Evolutionary conservation across 1,284 basidiomycete species (phyloP), one percentile per base, ranked within the genome.

Genomic region (Cutaneotrichosporon mucoides): DNA sequence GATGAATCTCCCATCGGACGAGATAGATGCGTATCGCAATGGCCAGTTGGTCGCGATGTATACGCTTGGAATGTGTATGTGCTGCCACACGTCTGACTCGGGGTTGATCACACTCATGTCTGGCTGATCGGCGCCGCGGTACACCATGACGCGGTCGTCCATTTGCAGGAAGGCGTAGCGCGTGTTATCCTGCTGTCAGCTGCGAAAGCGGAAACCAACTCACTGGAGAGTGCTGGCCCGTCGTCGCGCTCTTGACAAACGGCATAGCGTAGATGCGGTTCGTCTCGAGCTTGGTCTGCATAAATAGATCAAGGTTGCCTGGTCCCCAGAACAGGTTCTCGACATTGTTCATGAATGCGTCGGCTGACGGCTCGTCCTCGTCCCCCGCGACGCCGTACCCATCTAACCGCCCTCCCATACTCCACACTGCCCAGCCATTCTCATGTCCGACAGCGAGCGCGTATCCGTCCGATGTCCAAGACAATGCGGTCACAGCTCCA

Each of bases 101-200:
- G 95, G 95, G 71, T 97, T 97, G 74, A 99, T 97, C 51, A 99
- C 88, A 71, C 92, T 94, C 86, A 96, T 89, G 72, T 99, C 95
- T 7, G 92, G 93, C 76, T 97, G 93, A 76, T 99, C 95, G 16
- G 92, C 90, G 3, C 96, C 95, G 60, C 96, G 85, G 73, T 98
- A 99, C n/a, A 99, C 87, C 4, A 97, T 83, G 1, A 92, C 88
- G 43, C 91, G 85, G 71, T 98, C 93, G 70, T 98, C 93, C 84
- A 95, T 86, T 76, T 97, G 92, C 41, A 97, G 81, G 76, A 98
- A 96, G 0, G 92, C 94, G 71, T 96, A 95, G 64, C 91, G 71
- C 2, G 76, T 76, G 53, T 76, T 77, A 15, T 51, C 49, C 44
- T 46, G 44, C 90, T 85, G 71, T 98, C 93, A 70, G 98, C 75